Evolutionary conservation across 805 yeast genomes (phyloP).

Genomic region (Pichia nanzhaoensis): DNA sequence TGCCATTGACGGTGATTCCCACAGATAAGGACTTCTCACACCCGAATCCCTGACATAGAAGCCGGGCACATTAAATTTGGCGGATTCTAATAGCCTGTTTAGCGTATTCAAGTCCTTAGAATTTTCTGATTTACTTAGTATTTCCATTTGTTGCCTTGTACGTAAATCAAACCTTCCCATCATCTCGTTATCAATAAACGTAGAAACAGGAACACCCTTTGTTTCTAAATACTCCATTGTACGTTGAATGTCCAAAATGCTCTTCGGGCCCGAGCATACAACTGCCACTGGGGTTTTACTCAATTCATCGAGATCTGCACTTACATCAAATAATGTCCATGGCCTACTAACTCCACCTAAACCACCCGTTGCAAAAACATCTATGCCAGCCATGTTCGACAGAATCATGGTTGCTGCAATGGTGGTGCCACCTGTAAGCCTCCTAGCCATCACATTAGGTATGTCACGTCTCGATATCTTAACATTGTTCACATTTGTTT

Average conservation of each 20-base stretch:
- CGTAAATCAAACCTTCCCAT: constrained; percentile 25
- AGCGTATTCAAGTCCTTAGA: constrained; percentile 1
- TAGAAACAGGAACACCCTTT: constrained; percentile 81
- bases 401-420: constrained; percentile 85
- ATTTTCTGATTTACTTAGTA: neutral
- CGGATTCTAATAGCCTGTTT: constrained; percentile 8
- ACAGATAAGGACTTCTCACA: constrained; percentile 58
- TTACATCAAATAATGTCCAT: constrained; percentile 68
- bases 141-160: constrained; percentile 33
- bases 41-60: constrained; percentile 77
- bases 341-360: constrained; percentile 87
- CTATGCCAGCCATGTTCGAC: constrained; percentile 67
- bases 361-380: constrained; percentile 90
- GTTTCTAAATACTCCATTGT: constrained; percentile 87
- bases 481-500: constrained; percentile 28
- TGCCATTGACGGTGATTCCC: constrained; percentile 47
- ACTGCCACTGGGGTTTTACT: constrained; percentile 80
- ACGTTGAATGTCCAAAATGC: constrained; percentile 70
- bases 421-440: constrained; percentile 79
- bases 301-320: constrained; percentile 83
- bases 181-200: constrained; percentile 31
- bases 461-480: constrained; percentile 81
- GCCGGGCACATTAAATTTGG: constrained; percentile 52
- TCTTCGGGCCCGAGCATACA: constrained; percentile 90
- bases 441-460: constrained; percentile 57